These are phyloP conservation scores for Coccomyxa sp. DNA, from an alignment of 139 green algal genomes.

Conservation along the genomic window DNA sequence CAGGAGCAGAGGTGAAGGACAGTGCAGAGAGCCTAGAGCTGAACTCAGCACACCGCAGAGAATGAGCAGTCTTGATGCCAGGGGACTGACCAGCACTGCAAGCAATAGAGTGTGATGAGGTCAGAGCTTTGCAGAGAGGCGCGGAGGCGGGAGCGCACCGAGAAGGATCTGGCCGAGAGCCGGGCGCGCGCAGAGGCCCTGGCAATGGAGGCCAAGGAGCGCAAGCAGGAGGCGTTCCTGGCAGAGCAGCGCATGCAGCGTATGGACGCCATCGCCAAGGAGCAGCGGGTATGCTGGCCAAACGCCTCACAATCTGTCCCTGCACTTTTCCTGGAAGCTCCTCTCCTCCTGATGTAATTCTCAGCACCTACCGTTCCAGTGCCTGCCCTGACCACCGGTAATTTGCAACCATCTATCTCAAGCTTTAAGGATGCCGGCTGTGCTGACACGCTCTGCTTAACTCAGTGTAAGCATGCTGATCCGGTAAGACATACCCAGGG, in stretches of 20 bases:
- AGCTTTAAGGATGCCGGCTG: neutral
- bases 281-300: slow-evolving; percentile 6
- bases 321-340: no score
- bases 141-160: slow-evolving; percentile 21
- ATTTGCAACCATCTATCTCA: neutral
- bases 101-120: neutral
- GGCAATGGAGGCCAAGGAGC: slow-evolving; percentile 73
- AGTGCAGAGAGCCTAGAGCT: neutral
- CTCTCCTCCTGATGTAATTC: no score
- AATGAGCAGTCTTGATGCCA: no score
- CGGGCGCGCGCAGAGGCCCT: slow-evolving; percentile 58
- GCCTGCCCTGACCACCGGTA: neutral
- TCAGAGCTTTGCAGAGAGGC: slow-evolving; percentile 30
- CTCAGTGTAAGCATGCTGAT: neutral
- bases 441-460: neutral
- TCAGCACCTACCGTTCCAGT: no score
- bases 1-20: neutral
- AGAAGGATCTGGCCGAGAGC: slow-evolving; percentile 64
- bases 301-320: no score
- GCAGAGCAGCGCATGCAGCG: slow-evolving; percentile 46
- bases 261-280: slow-evolving; percentile 27
- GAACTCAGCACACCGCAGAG: neutral
- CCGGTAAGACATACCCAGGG: no score
- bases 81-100: neutral
- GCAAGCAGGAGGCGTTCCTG: slow-evolving; percentile 45